Percentiles rank a stretch among this genome's conserved stretches.
phyloP scores from a whole-genome alignment of 202 grass and related monocot species.

The Panicum hallii region DNA sequence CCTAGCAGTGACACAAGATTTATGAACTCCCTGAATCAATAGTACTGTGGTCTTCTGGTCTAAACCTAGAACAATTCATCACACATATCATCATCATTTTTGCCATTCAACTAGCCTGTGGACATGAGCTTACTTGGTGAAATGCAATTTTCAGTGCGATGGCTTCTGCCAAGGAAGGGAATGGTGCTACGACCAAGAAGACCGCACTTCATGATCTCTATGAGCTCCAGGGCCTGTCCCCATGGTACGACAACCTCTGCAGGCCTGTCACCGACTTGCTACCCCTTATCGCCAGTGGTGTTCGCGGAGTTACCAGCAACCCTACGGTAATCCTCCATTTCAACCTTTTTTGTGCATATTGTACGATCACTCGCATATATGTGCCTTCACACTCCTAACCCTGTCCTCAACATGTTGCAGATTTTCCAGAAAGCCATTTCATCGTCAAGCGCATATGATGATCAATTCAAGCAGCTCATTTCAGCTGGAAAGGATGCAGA shows the following conservation, averaged over 20 bases:
- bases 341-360: slow-evolving; percentile 12
- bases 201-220: slow-evolving; percentile 88
- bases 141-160: slow-evolving; percentile 55
- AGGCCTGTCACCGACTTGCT: slow-evolving; percentile 90
- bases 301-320: slow-evolving; percentile 97
- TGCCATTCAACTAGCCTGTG: background rate
- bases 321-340: slow-evolving; percentile 67
- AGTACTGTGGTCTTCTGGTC: background rate
- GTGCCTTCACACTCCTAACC: slow-evolving; percentile 12
- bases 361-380: background rate
- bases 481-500: slow-evolving; percentile 79
- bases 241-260: slow-evolving; percentile 99
- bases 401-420: slow-evolving; percentile 46
- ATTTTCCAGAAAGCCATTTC: slow-evolving; percentile 99
- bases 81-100: background rate
- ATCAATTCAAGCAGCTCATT: slow-evolving; percentile 90
- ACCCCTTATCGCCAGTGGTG: slow-evolving; percentile 76
- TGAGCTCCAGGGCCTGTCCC: slow-evolving; percentile 88
- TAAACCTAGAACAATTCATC: background rate
- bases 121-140: background rate
- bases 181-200: slow-evolving; percentile 71
- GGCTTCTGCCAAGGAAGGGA: slow-evolving; percentile 70
- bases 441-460: slow-evolving; percentile 89
- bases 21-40: background rate
- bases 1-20: background rate